Percentiles rank a stretch among this genome's conserved stretches.
phyloP scores from a whole-genome alignment of 345 rosid species.

The Sisymbrium altissimum region DNA sequence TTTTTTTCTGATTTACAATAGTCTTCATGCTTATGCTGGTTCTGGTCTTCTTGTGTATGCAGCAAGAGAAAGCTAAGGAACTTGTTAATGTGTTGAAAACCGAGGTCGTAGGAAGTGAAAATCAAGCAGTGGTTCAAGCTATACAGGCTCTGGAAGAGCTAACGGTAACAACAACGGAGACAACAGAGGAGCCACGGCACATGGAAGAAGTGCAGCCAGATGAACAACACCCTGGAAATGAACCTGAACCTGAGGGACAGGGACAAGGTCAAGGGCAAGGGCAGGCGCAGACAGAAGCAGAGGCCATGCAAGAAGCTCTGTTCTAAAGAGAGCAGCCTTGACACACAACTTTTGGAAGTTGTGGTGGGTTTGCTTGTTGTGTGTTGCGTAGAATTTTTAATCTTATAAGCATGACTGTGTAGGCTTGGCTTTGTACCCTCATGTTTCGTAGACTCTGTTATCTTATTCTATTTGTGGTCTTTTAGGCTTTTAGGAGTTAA shows the following conservation, averaged over 20 bases:
- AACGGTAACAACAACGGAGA: conserved; percentile 42
- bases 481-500: conserved; percentile 20
- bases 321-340: conserved; percentile 8
- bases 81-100: conserved; percentile 53
- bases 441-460: conserved; percentile 8
- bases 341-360: conserved; percentile 3
- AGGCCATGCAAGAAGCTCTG: conserved; percentile 36
- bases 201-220: conserved; percentile 28
- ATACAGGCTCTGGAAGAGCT: conserved; percentile 69
- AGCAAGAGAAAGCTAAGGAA: conserved; percentile 73
- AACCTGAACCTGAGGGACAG: not conserved
- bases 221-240: not conserved
- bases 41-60: conserved; percentile 21
- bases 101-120: conserved; percentile 39
- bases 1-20: not conserved
- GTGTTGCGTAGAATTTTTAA: conserved; percentile 7
- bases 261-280: conserved; percentile 9
- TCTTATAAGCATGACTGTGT: conserved; percentile 22
- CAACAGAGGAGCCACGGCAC: conserved; percentile 28
- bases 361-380: conserved; percentile 25
- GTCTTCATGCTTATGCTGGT: not conserved
- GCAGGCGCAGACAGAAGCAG: conserved; percentile 24
- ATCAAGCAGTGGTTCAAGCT: conserved; percentile 45
- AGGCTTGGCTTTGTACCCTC: conserved; percentile 15
- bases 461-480: conserved; percentile 10